These are phyloP conservation scores for Chalaropsis ovoidea DNA, from an alignment of 2,329 filamentous ascomycete genomes.

Conservation along the genomic window DNA sequence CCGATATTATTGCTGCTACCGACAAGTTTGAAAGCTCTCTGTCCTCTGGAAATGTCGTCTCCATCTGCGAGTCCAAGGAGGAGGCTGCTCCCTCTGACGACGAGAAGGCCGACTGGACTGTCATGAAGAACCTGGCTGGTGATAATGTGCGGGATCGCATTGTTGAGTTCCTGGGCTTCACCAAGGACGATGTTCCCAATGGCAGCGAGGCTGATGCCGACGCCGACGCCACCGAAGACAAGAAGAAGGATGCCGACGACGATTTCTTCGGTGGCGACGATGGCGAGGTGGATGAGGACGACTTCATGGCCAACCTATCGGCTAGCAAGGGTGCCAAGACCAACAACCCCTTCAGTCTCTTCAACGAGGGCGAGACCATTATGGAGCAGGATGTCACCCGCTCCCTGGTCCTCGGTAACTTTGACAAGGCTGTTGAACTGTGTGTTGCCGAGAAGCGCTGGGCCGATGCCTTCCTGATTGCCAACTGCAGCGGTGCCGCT, in stretches of 20 bases:
- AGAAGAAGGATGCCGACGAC: constrained; percentile 55
- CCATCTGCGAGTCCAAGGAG: constrained; percentile 72
- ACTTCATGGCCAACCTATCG: constrained; percentile 74
- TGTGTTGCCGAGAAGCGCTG: constrained; percentile 81
- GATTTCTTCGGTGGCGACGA: constrained; percentile 70
- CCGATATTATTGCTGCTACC: constrained; percentile 70
- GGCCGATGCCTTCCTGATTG: constrained; percentile 95
- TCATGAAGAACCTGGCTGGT: constrained; percentile 64
- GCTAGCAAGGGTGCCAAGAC: constrained; percentile 87
- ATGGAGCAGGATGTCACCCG: constrained; percentile 80
- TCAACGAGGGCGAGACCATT: constrained; percentile 69
- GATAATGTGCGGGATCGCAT: constrained; percentile 81
- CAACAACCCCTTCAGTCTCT: constrained; percentile 86
- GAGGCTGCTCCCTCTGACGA: constrained; percentile 68
- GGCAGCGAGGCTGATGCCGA: constrained; percentile 30
- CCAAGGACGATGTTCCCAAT: constrained; percentile 40
- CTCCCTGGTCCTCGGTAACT: constrained; percentile 80
- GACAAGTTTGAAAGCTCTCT: constrained; percentile 79
- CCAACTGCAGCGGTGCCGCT: constrained; percentile 88
- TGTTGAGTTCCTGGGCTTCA: constrained; percentile 82
- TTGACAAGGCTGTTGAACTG: constrained; percentile 78
- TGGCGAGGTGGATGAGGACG: constrained; percentile 57
- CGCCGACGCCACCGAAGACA: constrained; percentile 32
- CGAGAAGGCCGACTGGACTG: constrained; percentile 92
- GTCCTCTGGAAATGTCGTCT: constrained; percentile 62